Evolutionary conservation across 192 early-diverging fungal species (phyloP).

Genomic region (Backusella luteola): DNA sequence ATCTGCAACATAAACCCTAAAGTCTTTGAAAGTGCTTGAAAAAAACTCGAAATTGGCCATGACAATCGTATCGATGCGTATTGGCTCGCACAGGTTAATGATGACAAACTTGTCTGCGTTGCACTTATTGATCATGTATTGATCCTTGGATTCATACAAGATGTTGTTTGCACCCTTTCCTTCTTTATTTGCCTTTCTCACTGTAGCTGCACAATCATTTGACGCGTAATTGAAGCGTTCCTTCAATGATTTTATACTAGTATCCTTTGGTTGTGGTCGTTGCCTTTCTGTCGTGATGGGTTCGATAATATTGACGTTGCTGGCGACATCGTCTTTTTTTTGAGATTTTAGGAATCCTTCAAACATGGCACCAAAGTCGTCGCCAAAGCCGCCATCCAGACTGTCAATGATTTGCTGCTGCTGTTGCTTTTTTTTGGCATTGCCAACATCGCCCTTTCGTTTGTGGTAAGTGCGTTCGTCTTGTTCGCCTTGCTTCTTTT

Average conservation of each 20-base stretch:
- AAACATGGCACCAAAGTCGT: constrained; percentile 37
- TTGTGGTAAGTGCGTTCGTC: constrained; percentile 15
- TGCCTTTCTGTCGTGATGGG: background rate
- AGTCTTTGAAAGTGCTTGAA: constrained; percentile 87
- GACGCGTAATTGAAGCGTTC: constrained; percentile 95
- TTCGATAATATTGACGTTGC: constrained; percentile 10
- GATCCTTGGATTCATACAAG: constrained; percentile 87
- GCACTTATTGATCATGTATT: constrained; percentile 95
- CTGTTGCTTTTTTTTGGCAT: constrained; percentile 4
- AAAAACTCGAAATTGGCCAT: constrained; percentile 98
- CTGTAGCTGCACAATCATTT: constrained; percentile 87
- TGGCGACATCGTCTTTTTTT: background rate
- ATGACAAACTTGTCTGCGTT: constrained; percentile 77
- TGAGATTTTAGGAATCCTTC: constrained; percentile 13
- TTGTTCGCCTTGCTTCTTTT: constrained; percentile 10
- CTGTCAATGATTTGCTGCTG: constrained; percentile 30
- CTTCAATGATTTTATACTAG: constrained; percentile 54
- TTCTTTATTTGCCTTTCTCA: constrained; percentile 79
- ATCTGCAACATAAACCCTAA: constrained; percentile 74
- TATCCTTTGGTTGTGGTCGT: background rate
- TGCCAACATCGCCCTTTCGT: background rate
- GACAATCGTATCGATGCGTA: constrained; percentile 84
- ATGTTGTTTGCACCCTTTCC: constrained; percentile 80
- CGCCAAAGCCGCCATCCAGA: constrained; percentile 33
- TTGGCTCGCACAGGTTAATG: constrained; percentile 91